Evolutionary conservation across 73 alveolate species (phyloP).

Genomic region (Tetrahymena thermophila): DNA sequence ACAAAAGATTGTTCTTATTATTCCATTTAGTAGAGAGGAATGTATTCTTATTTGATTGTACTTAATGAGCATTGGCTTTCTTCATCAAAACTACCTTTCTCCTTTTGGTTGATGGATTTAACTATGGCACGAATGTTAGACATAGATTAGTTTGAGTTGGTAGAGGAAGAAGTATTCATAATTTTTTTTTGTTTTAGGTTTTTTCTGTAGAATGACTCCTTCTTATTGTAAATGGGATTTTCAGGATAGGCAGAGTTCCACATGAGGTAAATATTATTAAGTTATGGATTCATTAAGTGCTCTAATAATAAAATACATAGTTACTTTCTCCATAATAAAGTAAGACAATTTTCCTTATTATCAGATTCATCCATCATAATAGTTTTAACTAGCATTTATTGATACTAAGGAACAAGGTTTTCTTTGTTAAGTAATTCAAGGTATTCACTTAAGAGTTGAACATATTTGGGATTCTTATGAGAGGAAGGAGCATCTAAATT

Average conservation of each 20-base stretch:
- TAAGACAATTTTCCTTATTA: neutral
- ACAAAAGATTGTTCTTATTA: neutral
- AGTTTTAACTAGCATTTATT: neutral
- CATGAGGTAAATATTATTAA: neutral
- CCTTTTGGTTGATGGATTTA: neutral
- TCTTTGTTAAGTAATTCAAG: neutral
- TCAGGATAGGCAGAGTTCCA: neutral
- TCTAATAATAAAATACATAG: neutral
- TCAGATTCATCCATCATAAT: neutral
- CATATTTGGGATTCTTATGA: neutral
- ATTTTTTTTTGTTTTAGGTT: neutral
- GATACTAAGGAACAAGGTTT: neutral
- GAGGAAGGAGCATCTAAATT: neutral
- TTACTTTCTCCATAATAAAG: neutral
- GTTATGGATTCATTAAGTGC: neutral
- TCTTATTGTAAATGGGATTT: neutral
- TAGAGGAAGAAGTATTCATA: neutral
- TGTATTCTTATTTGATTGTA: neutral
- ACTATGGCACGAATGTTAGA: neutral
- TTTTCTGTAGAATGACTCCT: neutral
- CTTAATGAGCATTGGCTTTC: neutral
- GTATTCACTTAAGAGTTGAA: neutral
- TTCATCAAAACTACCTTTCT: neutral
- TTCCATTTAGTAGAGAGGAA: neutral
- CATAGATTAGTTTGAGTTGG: neutral